A percentile compares a stretch with the other conserved stretches of the same genome.
Evolutionary conservation across 768 basidiomycete species (phyloP).

Genomic region (Coprinellus micaceus): DNA sequence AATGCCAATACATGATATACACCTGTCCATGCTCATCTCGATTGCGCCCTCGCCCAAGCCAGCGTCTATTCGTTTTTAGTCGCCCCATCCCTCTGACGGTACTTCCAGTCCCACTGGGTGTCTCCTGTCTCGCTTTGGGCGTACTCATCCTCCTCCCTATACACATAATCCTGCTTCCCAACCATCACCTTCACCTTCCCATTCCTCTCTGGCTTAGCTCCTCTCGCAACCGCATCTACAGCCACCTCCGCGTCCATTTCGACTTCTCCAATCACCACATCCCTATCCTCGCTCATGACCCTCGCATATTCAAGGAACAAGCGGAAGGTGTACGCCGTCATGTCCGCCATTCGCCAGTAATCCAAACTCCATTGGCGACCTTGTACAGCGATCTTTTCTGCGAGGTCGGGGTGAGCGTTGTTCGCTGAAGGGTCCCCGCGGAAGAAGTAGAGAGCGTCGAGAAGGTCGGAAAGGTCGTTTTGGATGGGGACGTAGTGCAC

Average conservation of each 20-base stretch:
- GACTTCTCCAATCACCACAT: slow-evolving; percentile 3
- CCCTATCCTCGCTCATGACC: slow-evolving; percentile 12
- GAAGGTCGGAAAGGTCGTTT: slow-evolving; percentile 58
- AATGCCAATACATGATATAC: too few species aligned
- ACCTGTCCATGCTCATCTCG: too few species aligned
- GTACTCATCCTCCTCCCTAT: slow-evolving; percentile 5
- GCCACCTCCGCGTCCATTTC: neutral
- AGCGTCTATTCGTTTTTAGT: too few species aligned
- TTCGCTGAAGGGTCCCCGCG: slow-evolving; percentile 51
- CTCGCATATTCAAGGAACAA: slow-evolving; percentile 14
- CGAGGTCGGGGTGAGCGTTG: slow-evolving; percentile 56
- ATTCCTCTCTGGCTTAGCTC: neutral
- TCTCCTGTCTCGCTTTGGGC: neutral
- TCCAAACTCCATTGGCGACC: slow-evolving; percentile 49
- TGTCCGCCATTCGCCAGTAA: slow-evolving; percentile 51
- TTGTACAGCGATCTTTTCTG: slow-evolving; percentile 38
- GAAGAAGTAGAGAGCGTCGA: slow-evolving; percentile 72
- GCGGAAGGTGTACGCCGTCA: slow-evolving; percentile 49
- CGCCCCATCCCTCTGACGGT: neutral
- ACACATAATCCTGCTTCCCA: slow-evolving; percentile 2
- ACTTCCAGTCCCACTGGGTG: neutral
- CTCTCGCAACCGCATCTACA: neutral
- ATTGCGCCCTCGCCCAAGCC: too few species aligned
- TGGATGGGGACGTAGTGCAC: slow-evolving; percentile 72
- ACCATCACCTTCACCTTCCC: neutral